Conservation (phyloP, 2,329 filamentous ascomycete genomes). For the Sporothrix humicola region DNA sequence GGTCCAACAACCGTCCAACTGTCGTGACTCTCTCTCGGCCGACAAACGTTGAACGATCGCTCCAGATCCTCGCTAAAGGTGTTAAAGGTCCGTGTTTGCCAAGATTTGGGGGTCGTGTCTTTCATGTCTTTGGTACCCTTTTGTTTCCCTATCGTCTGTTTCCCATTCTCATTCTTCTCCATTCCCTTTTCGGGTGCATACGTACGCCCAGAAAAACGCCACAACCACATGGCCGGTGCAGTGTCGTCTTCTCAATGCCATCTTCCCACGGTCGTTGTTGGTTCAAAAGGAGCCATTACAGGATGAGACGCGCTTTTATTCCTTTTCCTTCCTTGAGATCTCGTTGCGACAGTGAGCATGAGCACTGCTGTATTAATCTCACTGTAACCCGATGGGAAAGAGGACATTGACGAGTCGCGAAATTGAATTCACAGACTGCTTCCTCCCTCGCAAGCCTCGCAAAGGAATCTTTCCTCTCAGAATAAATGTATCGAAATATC, state of each 20-base stretch:
- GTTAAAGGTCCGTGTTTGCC: background rate
- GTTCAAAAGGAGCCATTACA: too few species aligned
- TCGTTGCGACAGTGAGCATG: too few species aligned
- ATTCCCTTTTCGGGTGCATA: background rate
- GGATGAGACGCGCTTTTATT: too few species aligned
- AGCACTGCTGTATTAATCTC: too few species aligned
- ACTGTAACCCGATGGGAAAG: too few species aligned
- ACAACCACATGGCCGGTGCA: background rate
- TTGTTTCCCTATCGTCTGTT: background rate
- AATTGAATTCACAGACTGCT: background rate
- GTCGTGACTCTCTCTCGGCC: background rate
- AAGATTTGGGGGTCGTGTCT: background rate
- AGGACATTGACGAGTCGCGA: too few species aligned
- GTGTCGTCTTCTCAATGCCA: background rate
- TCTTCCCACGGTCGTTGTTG: too few species aligned
- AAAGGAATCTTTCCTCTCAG: background rate
- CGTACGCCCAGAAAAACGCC: conserved; percentile 4
- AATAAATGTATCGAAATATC: background rate
- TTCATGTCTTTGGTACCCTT: background rate
- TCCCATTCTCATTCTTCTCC: background rate
- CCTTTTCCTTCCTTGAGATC: too few species aligned
- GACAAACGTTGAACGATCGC: background rate
- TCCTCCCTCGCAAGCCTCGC: background rate
- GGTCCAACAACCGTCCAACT: too few species aligned
- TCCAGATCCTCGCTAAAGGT: background rate